Conservation (phyloP, 1,139 yeast species). For the Debaryomyces sp. region DNA sequence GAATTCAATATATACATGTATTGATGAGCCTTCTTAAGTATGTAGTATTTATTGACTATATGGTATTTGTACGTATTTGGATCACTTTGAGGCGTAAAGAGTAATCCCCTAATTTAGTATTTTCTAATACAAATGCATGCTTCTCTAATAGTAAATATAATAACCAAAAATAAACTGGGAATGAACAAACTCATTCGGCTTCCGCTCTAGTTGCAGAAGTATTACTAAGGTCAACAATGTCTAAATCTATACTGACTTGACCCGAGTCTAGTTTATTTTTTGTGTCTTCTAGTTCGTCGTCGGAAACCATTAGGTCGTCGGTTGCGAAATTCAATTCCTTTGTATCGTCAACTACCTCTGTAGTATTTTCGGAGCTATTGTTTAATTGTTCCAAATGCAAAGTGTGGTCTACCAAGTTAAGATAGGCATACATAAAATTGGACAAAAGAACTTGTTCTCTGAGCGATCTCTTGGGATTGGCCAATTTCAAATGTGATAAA, state of each 20-base stretch:
- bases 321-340: neutral
- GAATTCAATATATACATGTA: neutral
- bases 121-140: neutral
- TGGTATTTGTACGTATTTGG: neutral
- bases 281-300: constrained; percentile 14
- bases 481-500: constrained; percentile 86
- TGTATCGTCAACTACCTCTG: constrained; percentile 12
- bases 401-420: constrained; percentile 91
- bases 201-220: constrained; percentile 3
- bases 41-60: neutral
- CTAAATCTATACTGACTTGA: constrained; percentile 22
- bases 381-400: constrained; percentile 66
- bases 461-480: constrained; percentile 89
- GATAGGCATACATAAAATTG: constrained; percentile 96
- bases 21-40: neutral
- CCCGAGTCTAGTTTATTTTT: constrained; percentile 9
- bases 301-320: constrained; percentile 1
- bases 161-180: neutral
- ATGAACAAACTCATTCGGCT: neutral
- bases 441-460: constrained; percentile 90
- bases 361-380: constrained; percentile 19
- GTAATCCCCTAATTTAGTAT: neutral
- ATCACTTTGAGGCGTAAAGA: neutral
- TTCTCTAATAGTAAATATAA: neutral
- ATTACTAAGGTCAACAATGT: constrained; percentile 14